Percentiles rank a stretch among this genome's conserved stretches.
phyloP scores from a whole-genome alignment of 768 basidiomycete genomes.

The Leccinum imitatum region DNA sequence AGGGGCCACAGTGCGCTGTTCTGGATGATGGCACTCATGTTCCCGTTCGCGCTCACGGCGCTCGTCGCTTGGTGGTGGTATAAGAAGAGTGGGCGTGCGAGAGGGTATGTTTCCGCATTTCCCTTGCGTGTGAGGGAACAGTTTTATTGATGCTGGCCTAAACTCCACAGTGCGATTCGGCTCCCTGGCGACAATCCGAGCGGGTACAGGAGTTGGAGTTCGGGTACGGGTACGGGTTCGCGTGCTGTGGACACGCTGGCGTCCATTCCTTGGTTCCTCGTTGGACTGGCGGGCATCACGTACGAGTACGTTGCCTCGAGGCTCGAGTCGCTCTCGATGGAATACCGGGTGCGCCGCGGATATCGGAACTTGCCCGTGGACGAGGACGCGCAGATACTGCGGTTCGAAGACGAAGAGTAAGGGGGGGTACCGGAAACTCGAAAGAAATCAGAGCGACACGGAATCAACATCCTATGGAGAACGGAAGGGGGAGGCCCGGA shows the following conservation, averaged over 20 bases:
- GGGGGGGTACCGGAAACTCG: neutral
- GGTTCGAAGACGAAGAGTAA: constrained; percentile 77
- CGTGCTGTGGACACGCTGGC: constrained; percentile 70
- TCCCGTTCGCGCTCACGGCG: constrained; percentile 77
- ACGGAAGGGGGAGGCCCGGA: neutral
- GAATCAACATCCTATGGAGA: neutral
- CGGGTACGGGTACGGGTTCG: constrained; percentile 34
- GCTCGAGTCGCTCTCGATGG: constrained; percentile 37
- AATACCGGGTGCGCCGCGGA: constrained; percentile 55
- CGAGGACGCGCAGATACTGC: constrained; percentile 83
- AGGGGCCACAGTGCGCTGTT: constrained; percentile 71
- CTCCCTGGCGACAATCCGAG: constrained; percentile 52
- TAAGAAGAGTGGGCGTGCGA: constrained; percentile 63
- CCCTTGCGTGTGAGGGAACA: neutral
- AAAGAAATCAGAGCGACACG: neutral
- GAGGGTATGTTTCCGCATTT: constrained; percentile 57
- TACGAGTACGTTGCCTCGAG: constrained; percentile 61
- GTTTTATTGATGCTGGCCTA: constrained; percentile 7
- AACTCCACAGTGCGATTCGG: constrained; percentile 62
- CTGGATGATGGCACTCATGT: constrained; percentile 75
- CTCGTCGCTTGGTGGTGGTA: constrained; percentile 83
- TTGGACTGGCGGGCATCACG: constrained; percentile 75
- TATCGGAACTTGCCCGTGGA: constrained; percentile 80
- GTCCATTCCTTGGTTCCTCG: constrained; percentile 85
- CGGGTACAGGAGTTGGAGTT: constrained; percentile 20